These are phyloP conservation scores for Sporothrix luriei DNA, from an alignment of 2,329 filamentous ascomycete species.

Conservation along the genomic window DNA sequence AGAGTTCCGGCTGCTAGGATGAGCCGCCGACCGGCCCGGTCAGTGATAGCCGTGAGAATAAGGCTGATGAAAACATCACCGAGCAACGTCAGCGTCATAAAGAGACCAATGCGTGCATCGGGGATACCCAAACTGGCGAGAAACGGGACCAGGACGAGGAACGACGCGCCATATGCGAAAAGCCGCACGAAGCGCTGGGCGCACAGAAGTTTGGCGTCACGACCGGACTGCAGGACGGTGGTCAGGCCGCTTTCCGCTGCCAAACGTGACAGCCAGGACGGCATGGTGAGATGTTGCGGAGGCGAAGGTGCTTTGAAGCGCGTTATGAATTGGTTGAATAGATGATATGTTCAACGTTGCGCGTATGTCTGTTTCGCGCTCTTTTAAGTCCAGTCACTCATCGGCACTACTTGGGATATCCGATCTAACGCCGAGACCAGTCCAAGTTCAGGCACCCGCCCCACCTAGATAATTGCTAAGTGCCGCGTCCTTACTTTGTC, in stretches of 20 bases:
- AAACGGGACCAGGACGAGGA: constrained; percentile 60
- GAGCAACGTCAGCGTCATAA: constrained; percentile 66
- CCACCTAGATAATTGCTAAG: no score
- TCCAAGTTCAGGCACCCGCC: background rate
- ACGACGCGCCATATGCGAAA: constrained; percentile 63
- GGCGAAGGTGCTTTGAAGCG: background rate
- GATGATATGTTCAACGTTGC: background rate
- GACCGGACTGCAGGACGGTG: constrained; percentile 47
- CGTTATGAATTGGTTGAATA: background rate
- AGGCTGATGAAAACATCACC: constrained; percentile 64
- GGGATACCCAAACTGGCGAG: constrained; percentile 55
- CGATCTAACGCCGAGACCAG: constrained; percentile 19
- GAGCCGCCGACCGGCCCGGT: constrained; percentile 54
- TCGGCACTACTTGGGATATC: constrained; percentile 14
- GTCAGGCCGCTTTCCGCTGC: constrained; percentile 49
- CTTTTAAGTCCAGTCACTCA: background rate
- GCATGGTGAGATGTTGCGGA: background rate
- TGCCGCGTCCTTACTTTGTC: no score
- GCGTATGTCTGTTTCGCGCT: background rate
- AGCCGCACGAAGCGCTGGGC: constrained; percentile 63
- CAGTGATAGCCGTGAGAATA: constrained; percentile 60
- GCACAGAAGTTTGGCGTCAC: constrained; percentile 61
- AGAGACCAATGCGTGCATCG: constrained; percentile 59
- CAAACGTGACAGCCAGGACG: constrained; percentile 16
- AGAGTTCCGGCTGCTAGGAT: constrained; percentile 58